Evolutionary conservation across 805 yeast genomes (phyloP).

Genomic region (Priceomyces melissophilus): DNA sequence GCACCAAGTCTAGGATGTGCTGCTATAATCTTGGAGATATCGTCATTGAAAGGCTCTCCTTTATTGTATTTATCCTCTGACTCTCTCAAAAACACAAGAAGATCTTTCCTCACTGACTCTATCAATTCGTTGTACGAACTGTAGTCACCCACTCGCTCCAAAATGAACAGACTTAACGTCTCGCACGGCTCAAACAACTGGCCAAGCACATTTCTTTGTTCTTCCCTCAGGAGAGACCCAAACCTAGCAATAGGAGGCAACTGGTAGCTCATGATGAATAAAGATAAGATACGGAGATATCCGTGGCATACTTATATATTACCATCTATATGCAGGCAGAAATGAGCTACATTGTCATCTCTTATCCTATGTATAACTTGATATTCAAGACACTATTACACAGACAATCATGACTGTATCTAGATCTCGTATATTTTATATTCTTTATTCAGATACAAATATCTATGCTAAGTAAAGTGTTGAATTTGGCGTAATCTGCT

Average conservation of each 20-base stretch:
- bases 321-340: no score
- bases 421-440: no score
- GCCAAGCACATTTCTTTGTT: constrained; percentile 42
- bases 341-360: no score
- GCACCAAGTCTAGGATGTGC: constrained; percentile 93
- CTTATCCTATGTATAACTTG: no score
- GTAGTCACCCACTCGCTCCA: constrained; percentile 24
- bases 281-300: no score
- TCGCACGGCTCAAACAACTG: constrained; percentile 66
- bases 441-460: background rate
- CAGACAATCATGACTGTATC: no score
- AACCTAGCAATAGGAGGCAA: constrained; percentile 31
- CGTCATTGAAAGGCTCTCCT: constrained; percentile 17
- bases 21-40: constrained; percentile 58
- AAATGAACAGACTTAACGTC: constrained; percentile 34
- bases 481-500: constrained; percentile 43
- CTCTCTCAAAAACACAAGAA: constrained; percentile 29
- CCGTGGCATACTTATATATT: no score
- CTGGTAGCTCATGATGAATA: constrained; percentile 3
- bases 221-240: constrained; percentile 13
- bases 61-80: constrained; percentile 16
- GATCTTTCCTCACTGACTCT: constrained; percentile 37
- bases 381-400: no score
- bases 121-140: constrained; percentile 36
- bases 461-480: constrained; percentile 32